phyloP scores from a whole-genome alignment of 306 rosid genomes.

The Betula pendula region DNA sequence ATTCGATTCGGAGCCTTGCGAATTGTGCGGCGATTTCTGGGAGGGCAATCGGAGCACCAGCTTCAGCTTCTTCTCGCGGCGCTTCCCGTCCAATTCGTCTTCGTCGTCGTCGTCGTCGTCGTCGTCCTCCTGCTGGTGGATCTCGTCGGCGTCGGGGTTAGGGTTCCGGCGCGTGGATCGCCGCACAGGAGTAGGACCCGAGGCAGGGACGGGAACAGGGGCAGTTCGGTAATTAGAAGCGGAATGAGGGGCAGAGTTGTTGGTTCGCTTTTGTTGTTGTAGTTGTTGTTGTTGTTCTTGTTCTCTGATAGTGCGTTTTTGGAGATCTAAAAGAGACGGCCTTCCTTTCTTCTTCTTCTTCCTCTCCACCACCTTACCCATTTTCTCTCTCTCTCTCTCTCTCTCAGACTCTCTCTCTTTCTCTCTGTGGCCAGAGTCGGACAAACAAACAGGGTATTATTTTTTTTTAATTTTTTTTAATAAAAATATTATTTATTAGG shows the following conservation, averaged over 20 bases:
- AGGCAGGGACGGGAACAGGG: conserved; percentile 11
- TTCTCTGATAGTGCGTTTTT: conserved; percentile 54
- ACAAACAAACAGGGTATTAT: conserved; percentile 49
- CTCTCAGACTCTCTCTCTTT: conserved; percentile 18
- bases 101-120: conserved; percentile 30
- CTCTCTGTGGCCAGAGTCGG: conserved; percentile 36
- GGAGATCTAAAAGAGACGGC: conserved; percentile 75
- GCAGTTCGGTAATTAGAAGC: conserved; percentile 42
- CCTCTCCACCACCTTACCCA: conserved; percentile 76
- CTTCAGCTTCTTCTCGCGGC: conserved; percentile 63
- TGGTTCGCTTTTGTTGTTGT: conserved; percentile 22
- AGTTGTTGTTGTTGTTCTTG: conserved; percentile 28
- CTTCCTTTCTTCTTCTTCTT: conserved; percentile 80
- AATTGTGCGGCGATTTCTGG: conserved; percentile 46
- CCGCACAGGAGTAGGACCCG: conserved; percentile 32
- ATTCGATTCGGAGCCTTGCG: conserved; percentile 49
- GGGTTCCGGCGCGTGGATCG: conserved; percentile 77
- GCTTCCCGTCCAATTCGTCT: conserved; percentile 33
- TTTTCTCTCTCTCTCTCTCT: conserved; percentile 2
- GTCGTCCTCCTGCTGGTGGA: not conserved
- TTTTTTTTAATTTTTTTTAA: conserved; percentile 30
- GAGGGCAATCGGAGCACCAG: conserved; percentile 53
- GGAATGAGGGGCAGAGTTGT: conserved; percentile 37
- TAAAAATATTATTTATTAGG: not conserved
- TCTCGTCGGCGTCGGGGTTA: conserved; percentile 27